Percentiles rank a stretch among this genome's conserved stretches.
These are phyloP conservation scores for Purshia tridentata DNA, from an alignment of 306 rosid genomes.

Conservation along the genomic window DNA sequence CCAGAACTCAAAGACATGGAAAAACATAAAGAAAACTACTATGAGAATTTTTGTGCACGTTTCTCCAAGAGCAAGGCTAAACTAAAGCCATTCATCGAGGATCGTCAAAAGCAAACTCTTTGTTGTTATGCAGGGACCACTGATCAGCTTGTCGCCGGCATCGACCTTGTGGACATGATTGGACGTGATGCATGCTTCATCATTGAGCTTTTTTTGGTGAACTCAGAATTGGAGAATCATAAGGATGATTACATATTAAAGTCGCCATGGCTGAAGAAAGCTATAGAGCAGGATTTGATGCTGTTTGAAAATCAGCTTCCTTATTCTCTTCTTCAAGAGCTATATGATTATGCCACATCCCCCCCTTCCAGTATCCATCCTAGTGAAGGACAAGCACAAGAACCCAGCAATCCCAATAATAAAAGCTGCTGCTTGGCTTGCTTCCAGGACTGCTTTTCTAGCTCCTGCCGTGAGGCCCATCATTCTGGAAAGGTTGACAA, in stretches of 20 bases:
- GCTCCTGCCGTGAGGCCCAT: background rate
- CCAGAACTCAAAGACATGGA: conserved; percentile 30
- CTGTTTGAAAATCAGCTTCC: conserved; percentile 63
- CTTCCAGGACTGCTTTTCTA: background rate
- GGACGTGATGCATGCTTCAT: conserved; percentile 22
- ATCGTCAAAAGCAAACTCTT: background rate
- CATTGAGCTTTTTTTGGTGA: conserved; percentile 25
- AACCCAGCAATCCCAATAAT: background rate
- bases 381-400: background rate
- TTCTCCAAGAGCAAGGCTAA: background rate
- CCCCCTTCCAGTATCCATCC: no score
- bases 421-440: background rate
- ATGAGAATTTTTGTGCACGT: conserved; percentile 27
- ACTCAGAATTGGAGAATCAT: background rate
- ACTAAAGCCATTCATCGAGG: background rate
- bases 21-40: conserved; percentile 25
- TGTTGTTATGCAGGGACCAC: no score
- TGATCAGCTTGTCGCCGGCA: no score
- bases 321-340: conserved; percentile 23
- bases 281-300: conserved; percentile 41
- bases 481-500: no score
- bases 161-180: background rate
- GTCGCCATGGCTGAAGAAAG: conserved; percentile 43
- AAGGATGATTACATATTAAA: conserved; percentile 32
- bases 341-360: conserved; percentile 26